Evolutionary conservation across 1,139 yeast species (phyloP).

Genomic region (Spencermartinsiella ligniputridi): DNA sequence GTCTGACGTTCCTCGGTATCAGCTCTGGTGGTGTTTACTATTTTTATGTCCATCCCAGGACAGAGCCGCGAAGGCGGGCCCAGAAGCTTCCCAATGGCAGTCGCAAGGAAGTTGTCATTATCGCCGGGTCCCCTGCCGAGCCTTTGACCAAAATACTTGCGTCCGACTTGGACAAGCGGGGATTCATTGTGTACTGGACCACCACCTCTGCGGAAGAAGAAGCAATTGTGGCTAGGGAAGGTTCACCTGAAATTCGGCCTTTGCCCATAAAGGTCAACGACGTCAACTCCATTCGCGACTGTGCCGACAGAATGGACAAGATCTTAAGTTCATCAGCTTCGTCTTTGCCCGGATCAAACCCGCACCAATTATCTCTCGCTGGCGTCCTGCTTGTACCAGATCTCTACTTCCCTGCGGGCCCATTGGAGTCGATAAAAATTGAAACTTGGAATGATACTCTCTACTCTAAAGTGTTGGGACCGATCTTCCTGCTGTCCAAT

Average conservation of each 20-base stretch:
- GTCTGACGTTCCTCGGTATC: constrained; percentile 21
- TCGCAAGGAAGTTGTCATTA: constrained; percentile 64
- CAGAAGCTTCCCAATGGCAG: constrained; percentile 63
- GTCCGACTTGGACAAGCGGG: constrained; percentile 69
- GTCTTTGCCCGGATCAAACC: constrained; percentile 48
- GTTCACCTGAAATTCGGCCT: constrained; percentile 51
- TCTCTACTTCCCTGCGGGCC: constrained; percentile 63
- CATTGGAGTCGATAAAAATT: constrained; percentile 54
- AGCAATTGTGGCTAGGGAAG: constrained; percentile 51
- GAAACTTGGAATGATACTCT: constrained; percentile 50
- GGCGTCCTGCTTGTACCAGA: constrained; percentile 63
- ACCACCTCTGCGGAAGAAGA: constrained; percentile 62
- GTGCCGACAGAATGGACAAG: constrained; percentile 40
- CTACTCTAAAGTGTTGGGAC: constrained; percentile 44
- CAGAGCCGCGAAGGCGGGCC: constrained; percentile 47
- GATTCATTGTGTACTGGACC: constrained; percentile 75
- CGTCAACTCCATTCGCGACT: constrained; percentile 31
- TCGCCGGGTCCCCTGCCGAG: constrained; percentile 75
- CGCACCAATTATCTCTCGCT: constrained; percentile 50
- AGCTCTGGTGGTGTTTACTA: constrained; percentile 24
- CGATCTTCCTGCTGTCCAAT: constrained; percentile 49
- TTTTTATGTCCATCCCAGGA: constrained; percentile 13
- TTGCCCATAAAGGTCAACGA: constrained; percentile 48
- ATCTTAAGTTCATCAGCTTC: constrained; percentile 40
- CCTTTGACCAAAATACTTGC: constrained; percentile 69